Evolutionary conservation across 306 rosid species (phyloP).

Genomic region (Ochetophila trinervis): DNA sequence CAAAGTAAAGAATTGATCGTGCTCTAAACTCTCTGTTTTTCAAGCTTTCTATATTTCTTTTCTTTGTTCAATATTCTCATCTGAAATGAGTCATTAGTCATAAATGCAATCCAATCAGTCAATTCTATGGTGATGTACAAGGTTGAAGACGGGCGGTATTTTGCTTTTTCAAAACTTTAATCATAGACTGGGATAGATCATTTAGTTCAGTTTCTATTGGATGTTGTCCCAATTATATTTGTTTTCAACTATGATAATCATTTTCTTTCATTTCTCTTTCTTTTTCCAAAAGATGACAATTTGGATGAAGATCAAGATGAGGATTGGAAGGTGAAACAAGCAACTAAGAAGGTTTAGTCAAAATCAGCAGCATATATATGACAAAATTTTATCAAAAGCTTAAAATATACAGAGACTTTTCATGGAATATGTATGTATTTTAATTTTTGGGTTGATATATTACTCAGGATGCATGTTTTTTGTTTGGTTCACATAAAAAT

Average conservation of each 20-base stretch:
- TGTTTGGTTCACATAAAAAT: neutral
- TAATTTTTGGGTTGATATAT: too few species aligned
- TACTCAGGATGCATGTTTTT: neutral
- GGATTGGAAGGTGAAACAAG: neutral
- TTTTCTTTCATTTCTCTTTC: neutral
- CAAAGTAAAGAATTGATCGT: too few species aligned
- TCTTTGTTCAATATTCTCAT: too few species aligned
- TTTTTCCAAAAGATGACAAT: neutral
- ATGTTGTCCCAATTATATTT: neutral
- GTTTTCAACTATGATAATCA: neutral
- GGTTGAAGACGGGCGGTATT: slow-evolving; percentile 19
- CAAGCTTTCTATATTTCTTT: too few species aligned
- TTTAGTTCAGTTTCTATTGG: neutral
- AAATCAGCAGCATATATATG: neutral
- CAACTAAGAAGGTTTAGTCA: slow-evolving; percentile 12
- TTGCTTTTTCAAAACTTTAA: neutral
- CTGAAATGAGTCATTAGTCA: slow-evolving; percentile 4
- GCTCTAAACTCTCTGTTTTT: too few species aligned
- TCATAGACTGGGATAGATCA: neutral
- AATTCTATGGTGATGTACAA: slow-evolving; percentile 6
- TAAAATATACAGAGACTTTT: neutral
- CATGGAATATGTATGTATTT: neutral
- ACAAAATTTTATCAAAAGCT: neutral
- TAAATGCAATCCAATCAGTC: slow-evolving; percentile 1
- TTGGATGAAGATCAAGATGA: neutral